Conservation (phyloP, 805 yeast species). For the Metschnikowia aberdeeniae region DNA sequence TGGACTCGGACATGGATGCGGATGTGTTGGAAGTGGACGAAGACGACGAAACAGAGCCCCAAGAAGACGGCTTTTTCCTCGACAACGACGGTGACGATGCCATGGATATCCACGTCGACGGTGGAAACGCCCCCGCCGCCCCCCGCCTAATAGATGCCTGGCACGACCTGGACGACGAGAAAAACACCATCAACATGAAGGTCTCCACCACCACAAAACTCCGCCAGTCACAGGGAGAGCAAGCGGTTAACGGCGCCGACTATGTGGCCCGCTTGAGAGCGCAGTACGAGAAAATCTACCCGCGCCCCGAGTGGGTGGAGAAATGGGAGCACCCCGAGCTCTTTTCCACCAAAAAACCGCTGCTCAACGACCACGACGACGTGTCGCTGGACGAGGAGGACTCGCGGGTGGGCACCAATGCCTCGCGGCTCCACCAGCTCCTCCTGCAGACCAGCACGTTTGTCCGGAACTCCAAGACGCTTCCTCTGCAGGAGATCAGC, state of each 20-base stretch:
- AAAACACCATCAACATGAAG: slow-evolving; percentile 54
- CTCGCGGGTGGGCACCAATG: slow-evolving; percentile 18
- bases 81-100: slow-evolving; percentile 41
- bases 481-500: slow-evolving; percentile 68
- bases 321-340: slow-evolving; percentile 14
- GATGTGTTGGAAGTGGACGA: slow-evolving; percentile 15
- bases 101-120: slow-evolving; percentile 28
- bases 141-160: slow-evolving; percentile 36
- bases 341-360: background rate
- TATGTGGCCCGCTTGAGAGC: slow-evolving; percentile 63
- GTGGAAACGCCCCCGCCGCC: slow-evolving; percentile 28
- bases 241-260: slow-evolving; percentile 51
- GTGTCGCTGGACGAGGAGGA: slow-evolving; percentile 23
- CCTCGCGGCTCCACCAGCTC: slow-evolving; percentile 31
- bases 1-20: slow-evolving; percentile 30
- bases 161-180: slow-evolving; percentile 91
- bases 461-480: slow-evolving; percentile 45
- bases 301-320: slow-evolving; percentile 79
- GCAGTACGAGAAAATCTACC: slow-evolving; percentile 71
- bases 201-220: slow-evolving; percentile 67
- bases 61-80: slow-evolving; percentile 39
- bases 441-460: slow-evolving; percentile 34
- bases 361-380: slow-evolving; percentile 7
- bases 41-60: slow-evolving; percentile 30
- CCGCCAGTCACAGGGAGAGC: slow-evolving; percentile 56